Base-by-base conservation (phyloP, 1,139 yeast species). In the Hansenula sp. region DNA sequence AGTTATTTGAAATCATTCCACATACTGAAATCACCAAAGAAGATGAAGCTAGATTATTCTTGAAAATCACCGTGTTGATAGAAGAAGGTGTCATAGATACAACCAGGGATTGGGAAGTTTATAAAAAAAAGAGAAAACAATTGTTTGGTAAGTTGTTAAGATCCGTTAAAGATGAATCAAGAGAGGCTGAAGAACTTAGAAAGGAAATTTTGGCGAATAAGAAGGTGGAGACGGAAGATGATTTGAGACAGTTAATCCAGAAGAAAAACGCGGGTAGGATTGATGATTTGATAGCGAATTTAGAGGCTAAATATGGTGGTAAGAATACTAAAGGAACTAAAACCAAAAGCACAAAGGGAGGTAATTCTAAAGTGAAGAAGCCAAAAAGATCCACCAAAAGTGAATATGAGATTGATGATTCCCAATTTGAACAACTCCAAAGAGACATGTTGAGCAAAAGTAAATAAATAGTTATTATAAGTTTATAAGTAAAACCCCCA, bases 1-100 rank as follows among this genome's bases (percentile, higher is more conserved):
- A 70, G 44, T 63, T 88, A 14, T 83, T 87, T 57, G 95, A 86
- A 57, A 70, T 71, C 35, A 81, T 88, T 8, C 84, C 94, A 14
- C 96, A 88, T 60, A 71, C 84, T 39, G 89, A 82, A 46, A 73
- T 81, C 38, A 69, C 71, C n/a, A 75, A 68, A 40, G 71, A 64
- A 7, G 84, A 79, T 49, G 89, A 82, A 50, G 62, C 61, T 38
- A 69, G 96, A 29, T 71, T 85, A 22, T 75, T 73, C 44, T 59
- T 59, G 3, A 68, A 79, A 4, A 73, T 87, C 26, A 68, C 71
- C 32, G 55, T 57, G 10, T 68, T 76, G 29, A 64, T 77, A 20
- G 58, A 58, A 3, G 55, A 57, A 1, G 66, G 65, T 4, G 62
- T 61, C 3, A 59, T 73, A 32, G 59, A 64, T 32, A 50, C 57